These are phyloP conservation scores for Leccinum insigne DNA, from an alignment of 1,284 basidiomycete species.

Conservation along the genomic window DNA sequence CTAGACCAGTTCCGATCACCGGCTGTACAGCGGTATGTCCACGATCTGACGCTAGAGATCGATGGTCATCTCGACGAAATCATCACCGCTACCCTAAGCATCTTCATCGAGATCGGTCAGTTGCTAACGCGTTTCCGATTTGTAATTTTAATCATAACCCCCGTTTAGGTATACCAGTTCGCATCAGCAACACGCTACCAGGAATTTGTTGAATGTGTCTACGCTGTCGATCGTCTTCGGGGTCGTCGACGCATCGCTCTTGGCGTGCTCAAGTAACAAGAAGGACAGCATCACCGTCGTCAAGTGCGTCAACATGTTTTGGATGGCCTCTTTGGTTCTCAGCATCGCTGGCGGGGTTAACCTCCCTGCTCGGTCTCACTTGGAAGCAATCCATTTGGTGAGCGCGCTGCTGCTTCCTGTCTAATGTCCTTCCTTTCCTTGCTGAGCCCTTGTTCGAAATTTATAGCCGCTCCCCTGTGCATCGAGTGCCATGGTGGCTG, in stretches of 20 bases:
- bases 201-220: constrained; percentile 52
- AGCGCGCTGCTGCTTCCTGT: constrained; percentile 1
- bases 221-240: constrained; percentile 62
- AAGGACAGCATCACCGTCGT: constrained; percentile 17
- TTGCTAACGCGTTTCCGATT: constrained; percentile 3
- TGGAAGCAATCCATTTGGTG: constrained; percentile 64
- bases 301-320: constrained; percentile 54
- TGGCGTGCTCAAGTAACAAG: constrained; percentile 45
- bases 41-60: constrained; percentile 51
- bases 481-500: no score
- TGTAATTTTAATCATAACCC: constrained; percentile 5
- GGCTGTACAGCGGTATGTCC: constrained; percentile 55
- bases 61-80: constrained; percentile 55
- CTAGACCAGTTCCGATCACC: constrained; percentile 47
- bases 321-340: constrained; percentile 61
- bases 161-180: constrained; percentile 39
- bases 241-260: constrained; percentile 51
- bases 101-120: constrained; percentile 56
- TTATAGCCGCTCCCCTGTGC: no score
- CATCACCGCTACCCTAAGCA: constrained; percentile 44
- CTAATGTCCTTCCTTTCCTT: no score
- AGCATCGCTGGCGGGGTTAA: constrained; percentile 62
- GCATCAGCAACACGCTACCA: constrained; percentile 54
- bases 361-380: constrained; percentile 46
- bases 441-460: no score